Conservation (phyloP, 2,329 filamentous ascomycete species). For the Dothideomycetes sp. region DNA sequence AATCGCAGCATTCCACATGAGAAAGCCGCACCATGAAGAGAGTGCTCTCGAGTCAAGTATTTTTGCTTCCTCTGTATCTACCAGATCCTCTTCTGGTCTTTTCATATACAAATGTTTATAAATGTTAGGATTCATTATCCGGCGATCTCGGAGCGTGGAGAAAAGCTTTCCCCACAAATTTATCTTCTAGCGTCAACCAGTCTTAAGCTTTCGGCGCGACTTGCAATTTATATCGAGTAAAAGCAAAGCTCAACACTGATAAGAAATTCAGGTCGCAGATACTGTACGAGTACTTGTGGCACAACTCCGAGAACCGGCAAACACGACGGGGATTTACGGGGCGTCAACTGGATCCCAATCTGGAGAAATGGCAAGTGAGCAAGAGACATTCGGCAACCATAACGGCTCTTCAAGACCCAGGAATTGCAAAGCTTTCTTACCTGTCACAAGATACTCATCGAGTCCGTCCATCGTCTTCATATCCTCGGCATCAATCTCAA, state of each 20-base stretch:
- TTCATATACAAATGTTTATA: too few relatives aligned
- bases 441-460: constrained; percentile 65
- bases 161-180: neutral
- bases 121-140: too few relatives aligned
- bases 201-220: constrained; percentile 1
- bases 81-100: too few relatives aligned
- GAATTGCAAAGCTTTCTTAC: constrained; percentile 46
- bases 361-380: constrained; percentile 13
- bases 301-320: constrained; percentile 8
- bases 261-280: neutral
- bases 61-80: too few relatives aligned
- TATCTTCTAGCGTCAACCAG: neutral
- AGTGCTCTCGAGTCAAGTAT: too few relatives aligned
- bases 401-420: constrained; percentile 1
- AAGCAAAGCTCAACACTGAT: constrained; percentile 10
- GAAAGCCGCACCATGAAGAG: too few relatives aligned
- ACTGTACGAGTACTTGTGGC: too few relatives aligned
- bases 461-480: constrained; percentile 54
- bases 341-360: constrained; percentile 29
- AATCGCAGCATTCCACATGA: too few relatives aligned
- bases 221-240: constrained; percentile 12
- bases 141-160: too few relatives aligned
- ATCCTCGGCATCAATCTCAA: constrained; percentile 55
- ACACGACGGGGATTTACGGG: constrained; percentile 10
- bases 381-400: neutral